These are phyloP conservation scores for Grosmannia penicillata DNA, from an alignment of 2,329 filamentous ascomycete species.

Conservation along the genomic window DNA sequence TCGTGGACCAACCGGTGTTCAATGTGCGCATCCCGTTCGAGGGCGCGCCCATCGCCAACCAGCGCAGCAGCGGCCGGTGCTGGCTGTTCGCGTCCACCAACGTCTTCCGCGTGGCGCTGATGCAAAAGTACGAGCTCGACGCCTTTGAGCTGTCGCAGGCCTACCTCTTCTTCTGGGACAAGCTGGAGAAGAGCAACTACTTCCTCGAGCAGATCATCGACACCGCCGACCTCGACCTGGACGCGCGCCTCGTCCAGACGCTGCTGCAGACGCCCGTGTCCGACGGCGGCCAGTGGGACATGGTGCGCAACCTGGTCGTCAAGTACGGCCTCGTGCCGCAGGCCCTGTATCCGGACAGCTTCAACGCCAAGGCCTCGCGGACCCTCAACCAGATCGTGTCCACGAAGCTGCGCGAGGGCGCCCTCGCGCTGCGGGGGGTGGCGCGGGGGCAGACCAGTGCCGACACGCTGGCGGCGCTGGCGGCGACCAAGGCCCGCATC, in stretches of 20 bases:
- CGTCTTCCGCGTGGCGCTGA: conserved; percentile 75
- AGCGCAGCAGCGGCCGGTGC: conserved; percentile 67
- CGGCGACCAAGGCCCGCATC: conserved; percentile 53
- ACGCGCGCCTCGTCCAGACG: conserved; percentile 56
- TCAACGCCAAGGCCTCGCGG: conserved; percentile 57
- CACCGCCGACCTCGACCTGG: conserved; percentile 55
- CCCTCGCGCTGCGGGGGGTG: conserved; percentile 52
- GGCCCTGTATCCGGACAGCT: conserved; percentile 65
- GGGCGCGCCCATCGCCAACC: conserved; percentile 72
- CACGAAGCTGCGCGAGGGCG: conserved; percentile 77
- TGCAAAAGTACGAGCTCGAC: conserved; percentile 66
- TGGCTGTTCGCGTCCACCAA: conserved; percentile 92
- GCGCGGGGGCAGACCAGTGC: conserved; percentile 13
- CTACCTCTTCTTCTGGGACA: conserved; percentile 89
- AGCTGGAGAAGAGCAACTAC: conserved; percentile 81
- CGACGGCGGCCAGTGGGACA: conserved; percentile 85
- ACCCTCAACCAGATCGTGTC: conserved; percentile 62
- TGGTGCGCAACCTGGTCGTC: conserved; percentile 71
- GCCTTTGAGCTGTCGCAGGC: conserved; percentile 76
- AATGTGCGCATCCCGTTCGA: conserved; percentile 72
- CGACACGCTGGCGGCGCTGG: conserved; percentile 22
- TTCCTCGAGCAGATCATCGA: conserved; percentile 76
- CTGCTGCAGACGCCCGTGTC: conserved; percentile 53
- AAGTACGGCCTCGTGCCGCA: conserved; percentile 88
- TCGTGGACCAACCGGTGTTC: conserved; percentile 65